A percentile compares a stretch with the other conserved stretches of the same genome.
Evolutionary conservation across 1,139 yeast species (phyloP).

Genomic region (Taphrina wiesneri): DNA sequence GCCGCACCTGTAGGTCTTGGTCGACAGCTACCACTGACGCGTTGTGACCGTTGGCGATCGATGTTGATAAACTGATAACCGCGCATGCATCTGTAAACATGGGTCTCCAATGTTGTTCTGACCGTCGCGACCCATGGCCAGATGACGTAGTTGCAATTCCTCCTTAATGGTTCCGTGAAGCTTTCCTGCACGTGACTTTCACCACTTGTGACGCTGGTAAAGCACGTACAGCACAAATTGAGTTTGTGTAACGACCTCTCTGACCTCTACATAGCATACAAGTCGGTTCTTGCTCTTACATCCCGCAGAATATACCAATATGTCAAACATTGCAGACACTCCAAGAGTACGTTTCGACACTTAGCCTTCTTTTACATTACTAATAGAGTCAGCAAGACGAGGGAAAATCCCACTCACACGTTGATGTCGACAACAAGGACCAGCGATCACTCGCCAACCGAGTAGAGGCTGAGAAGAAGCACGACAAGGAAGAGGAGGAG

Average conservation of each 20-base stretch:
- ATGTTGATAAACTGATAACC: too few species aligned
- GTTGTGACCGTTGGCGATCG: too few species aligned
- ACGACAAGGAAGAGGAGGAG: conserved; percentile 30
- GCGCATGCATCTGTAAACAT: too few species aligned
- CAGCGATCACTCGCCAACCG: conserved; percentile 35
- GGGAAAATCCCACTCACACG: conserved; percentile 29
- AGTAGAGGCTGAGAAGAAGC: conserved; percentile 34
- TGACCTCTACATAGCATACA: not conserved
- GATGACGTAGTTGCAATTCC: not conserved
- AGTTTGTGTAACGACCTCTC: not conserved
- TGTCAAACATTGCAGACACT: conserved; percentile 8
- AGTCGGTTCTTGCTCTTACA: not conserved
- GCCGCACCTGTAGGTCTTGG: too few species aligned
- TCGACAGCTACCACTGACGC: too few species aligned
- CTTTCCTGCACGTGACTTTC: not conserved
- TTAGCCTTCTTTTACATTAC: not conserved
- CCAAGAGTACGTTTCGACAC: conserved; percentile 4
- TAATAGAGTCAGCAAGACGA: conserved; percentile 25
- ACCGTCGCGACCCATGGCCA: too few species aligned
- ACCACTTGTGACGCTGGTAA: not conserved
- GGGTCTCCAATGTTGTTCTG: too few species aligned
- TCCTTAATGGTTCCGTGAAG: not conserved
- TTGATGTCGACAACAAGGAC: conserved; percentile 30
- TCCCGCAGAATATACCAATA: not conserved
- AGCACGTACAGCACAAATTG: not conserved